These are phyloP conservation scores for Neurospora sp. DNA, from an alignment of 495 filamentous ascomycete genomes.

Conservation along the genomic window DNA sequence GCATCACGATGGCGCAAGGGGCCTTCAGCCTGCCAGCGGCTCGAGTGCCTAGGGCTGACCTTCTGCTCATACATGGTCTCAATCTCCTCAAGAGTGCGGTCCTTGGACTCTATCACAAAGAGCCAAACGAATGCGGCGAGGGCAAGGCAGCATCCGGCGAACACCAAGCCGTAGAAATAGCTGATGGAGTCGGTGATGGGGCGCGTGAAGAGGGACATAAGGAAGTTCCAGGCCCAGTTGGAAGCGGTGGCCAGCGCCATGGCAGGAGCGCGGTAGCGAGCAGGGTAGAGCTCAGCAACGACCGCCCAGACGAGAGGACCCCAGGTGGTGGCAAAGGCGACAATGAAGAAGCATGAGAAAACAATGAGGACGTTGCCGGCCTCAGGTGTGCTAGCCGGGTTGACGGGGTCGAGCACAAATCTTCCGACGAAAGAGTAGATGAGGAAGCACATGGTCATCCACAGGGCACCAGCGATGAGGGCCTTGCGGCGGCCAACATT, in stretches of 20 bases:
- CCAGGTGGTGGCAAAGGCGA: constrained; percentile 60
- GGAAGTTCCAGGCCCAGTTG: constrained; percentile 88
- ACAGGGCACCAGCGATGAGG: constrained; percentile 54
- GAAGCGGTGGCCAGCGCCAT: constrained; percentile 70
- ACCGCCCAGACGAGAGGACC: constrained; percentile 78
- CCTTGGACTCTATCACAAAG: constrained; percentile 52
- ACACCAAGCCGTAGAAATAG: constrained; percentile 78
- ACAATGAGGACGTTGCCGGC: constrained; percentile 65
- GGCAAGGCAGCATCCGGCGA: constrained; percentile 59
- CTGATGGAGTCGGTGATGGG: constrained; percentile 65
- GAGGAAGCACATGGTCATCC: constrained; percentile 64
- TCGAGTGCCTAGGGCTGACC: constrained; percentile 59
- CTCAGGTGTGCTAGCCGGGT: constrained; percentile 39
- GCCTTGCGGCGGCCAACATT: constrained; percentile 56
- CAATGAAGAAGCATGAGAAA: constrained; percentile 70
- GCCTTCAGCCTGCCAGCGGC: constrained; percentile 29
- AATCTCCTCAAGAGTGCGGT: constrained; percentile 47
- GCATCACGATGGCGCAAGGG: not conserved
- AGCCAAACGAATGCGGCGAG: constrained; percentile 72
- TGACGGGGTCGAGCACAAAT: constrained; percentile 42
- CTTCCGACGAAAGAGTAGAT: constrained; percentile 65
- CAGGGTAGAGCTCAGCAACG: constrained; percentile 73
- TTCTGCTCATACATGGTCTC: constrained; percentile 76
- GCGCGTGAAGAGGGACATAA: constrained; percentile 26
- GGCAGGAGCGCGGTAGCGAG: constrained; percentile 60